Base-by-base conservation (phyloP, 2,329 filamentous ascomycete species). In the Ceratocystiopsis minuta region DNA sequence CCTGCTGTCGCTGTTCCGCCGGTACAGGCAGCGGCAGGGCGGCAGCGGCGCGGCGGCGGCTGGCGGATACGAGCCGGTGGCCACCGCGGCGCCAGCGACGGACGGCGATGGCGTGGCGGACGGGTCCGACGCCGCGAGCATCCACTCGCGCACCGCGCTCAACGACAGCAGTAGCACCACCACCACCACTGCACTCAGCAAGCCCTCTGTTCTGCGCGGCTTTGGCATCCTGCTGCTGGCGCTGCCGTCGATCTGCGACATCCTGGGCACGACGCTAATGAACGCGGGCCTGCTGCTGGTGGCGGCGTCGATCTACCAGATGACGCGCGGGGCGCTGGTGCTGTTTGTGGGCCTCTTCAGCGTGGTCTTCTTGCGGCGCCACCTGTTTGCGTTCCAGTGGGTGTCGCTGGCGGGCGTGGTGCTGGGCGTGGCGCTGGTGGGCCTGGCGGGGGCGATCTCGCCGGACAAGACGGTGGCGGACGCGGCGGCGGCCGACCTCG, bases 331-430 rank as follows among this genome's bases (percentile, higher is more conserved):
- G 10, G 90, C 90, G 0, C 68, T 98, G 36, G 88, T 98, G 3
- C 69, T 98, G 7, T 98, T 98, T 52, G 90, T 98, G 16, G 90
- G 90, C 0, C 64, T 96, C 0, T 95, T 98, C 63, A 94, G 86
- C 54, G 87, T 98, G 24, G 54, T 93, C 13, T 96, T 98, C 59
- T 66, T 98, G 44, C 78, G 75, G 53, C 75, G 85, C 38, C 79
- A 75, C 51, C 68, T 98, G 32, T 73, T 77, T 46, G 57, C 81
- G n/a, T 95, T 88, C 65, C 90, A 98, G 59, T 98, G 90, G 90
- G 64, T 83, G 44, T 82, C 85, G 6, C 71, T 98, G 6, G 69
- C 87, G 40, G 76, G 92, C 28, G 90, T 96, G 13, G 83, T 98
- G 14, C 53, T 78, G 1, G 90, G 90, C 51, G 90, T 98, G 18